These are phyloP conservation scores for Cercospora zeina DNA, from an alignment of 2,329 filamentous ascomycete genomes.

Conservation along the genomic window DNA sequence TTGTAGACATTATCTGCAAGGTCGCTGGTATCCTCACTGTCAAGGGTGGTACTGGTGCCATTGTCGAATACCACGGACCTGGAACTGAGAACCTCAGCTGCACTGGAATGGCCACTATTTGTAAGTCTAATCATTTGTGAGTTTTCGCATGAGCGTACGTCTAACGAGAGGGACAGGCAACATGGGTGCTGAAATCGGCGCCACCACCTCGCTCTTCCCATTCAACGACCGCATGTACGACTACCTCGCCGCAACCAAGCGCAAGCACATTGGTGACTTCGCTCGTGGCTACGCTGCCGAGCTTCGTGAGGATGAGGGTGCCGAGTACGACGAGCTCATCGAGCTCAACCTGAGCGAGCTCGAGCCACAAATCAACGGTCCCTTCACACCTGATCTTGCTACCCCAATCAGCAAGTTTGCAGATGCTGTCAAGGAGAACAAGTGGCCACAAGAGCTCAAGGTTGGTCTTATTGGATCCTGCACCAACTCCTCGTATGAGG, in stretches of 20 bases:
- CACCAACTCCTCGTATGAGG: slow-evolving; percentile 87
- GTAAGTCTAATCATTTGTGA: slow-evolving; percentile 43
- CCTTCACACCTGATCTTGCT: slow-evolving; percentile 96
- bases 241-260: slow-evolving; percentile 89
- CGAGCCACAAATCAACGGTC: slow-evolving; percentile 97
- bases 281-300: slow-evolving; percentile 80
- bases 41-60: slow-evolving; percentile 84
- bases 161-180: slow-evolving; percentile 11
- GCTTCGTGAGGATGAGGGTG: slow-evolving; percentile 82
- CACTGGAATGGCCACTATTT: slow-evolving; percentile 86
- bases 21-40: slow-evolving; percentile 95
- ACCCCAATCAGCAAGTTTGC: slow-evolving; percentile 98
- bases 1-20: slow-evolving; percentile 88
- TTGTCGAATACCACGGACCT: slow-evolving; percentile 51
- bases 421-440: slow-evolving; percentile 88
- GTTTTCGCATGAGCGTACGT: background rate
- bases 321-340: slow-evolving; percentile 92
- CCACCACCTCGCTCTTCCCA: slow-evolving; percentile 92
- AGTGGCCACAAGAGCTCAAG: slow-evolving; percentile 95
- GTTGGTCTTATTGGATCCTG: slow-evolving; percentile 96
- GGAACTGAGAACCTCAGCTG: slow-evolving; percentile 72
- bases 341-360: slow-evolving; percentile 94
- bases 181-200: slow-evolving; percentile 66
- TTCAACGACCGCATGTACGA: slow-evolving; percentile 99
- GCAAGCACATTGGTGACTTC: slow-evolving; percentile 85